phyloP scores from a whole-genome alignment of 169 alveolate species.

The Cryptosporidium parvum region DNA sequence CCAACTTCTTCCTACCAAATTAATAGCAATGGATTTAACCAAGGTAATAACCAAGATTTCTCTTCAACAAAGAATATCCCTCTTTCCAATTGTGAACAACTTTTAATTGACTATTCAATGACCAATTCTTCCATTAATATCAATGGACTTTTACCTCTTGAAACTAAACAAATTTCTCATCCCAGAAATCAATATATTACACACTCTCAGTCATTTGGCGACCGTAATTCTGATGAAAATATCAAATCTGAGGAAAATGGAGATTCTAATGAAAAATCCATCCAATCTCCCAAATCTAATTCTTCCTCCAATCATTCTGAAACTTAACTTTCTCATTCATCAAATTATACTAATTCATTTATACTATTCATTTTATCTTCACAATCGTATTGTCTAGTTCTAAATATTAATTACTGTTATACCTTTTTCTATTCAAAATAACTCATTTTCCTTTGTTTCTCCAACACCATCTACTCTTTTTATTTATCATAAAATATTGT shows the following conservation, averaged over 20 bases:
- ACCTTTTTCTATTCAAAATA: neutral
- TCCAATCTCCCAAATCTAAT: neutral
- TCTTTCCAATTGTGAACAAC: neutral
- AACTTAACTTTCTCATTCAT: neutral
- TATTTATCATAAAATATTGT: too few species aligned
- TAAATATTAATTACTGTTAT: neutral
- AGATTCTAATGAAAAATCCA: neutral
- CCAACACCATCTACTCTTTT: neutral
- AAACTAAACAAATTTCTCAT: constrained; percentile 32
- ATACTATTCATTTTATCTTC: neutral
- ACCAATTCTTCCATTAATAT: neutral
- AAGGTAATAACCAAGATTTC: neutral
- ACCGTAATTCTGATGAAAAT: neutral
- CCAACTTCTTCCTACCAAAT: constrained; percentile 28
- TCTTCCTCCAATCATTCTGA: neutral
- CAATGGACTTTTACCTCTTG: constrained; percentile 43
- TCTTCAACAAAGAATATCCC: neutral
- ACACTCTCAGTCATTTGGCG: neutral
- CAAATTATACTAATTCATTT: neutral
- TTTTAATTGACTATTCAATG: constrained; percentile 14
- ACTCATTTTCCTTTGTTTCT: neutral
- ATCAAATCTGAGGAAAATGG: constrained; percentile 3
- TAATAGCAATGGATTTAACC: constrained; percentile 6
- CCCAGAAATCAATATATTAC: constrained; percentile 31
- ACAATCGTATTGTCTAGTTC: neutral